A percentile compares a stretch with the other conserved stretches of the same genome.
These are phyloP conservation scores for Diplodia corticola DNA, from an alignment of 2,329 filamentous ascomycete species.

Conservation along the genomic window DNA sequence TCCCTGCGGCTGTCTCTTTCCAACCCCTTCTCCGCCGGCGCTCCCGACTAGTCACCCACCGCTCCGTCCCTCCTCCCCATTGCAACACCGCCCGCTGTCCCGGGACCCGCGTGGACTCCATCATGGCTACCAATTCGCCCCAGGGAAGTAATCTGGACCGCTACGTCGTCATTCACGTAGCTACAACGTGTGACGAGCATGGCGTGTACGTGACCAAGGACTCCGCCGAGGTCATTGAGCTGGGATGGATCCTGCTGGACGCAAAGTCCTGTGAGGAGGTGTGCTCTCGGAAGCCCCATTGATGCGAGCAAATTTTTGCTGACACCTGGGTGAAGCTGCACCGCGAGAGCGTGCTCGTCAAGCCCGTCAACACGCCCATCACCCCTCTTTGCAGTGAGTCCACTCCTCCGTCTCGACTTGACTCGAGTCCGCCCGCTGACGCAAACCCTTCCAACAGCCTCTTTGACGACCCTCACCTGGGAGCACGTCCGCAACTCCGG, in stretches of 20 bases:
- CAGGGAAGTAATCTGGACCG: slow-evolving; percentile 68
- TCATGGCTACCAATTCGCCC: slow-evolving; percentile 35
- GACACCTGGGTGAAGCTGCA: slow-evolving; percentile 66
- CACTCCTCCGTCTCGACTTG: slow-evolving; percentile 13
- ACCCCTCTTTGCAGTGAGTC: slow-evolving; percentile 95
- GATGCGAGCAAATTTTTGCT: slow-evolving; percentile 30
- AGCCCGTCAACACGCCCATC: slow-evolving; percentile 97
- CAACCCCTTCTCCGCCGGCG: slow-evolving; percentile 23
- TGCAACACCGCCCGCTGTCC: slow-evolving; percentile 6
- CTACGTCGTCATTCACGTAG: slow-evolving; percentile 97
- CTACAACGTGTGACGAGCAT: slow-evolving; percentile 98
- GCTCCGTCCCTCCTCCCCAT: slow-evolving; percentile 22
- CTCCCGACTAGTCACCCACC: slow-evolving; percentile 20
- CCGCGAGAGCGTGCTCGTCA: slow-evolving; percentile 94
- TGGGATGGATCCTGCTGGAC: slow-evolving; percentile 96
- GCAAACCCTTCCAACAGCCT: slow-evolving; percentile 62
- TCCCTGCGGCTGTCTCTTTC: slow-evolving; percentile 17
- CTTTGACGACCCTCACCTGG: slow-evolving; percentile 96
- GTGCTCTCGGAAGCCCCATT: slow-evolving; percentile 25
- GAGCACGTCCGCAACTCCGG: slow-evolving; percentile 97
- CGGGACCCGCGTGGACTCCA: slow-evolving; percentile 7
- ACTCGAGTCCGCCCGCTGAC: slow-evolving; percentile 6
- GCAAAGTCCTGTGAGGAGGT: slow-evolving; percentile 92
- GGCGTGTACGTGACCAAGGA: slow-evolving; percentile 99
- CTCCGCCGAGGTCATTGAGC: slow-evolving; percentile 97